A percentile compares a stretch with the other conserved stretches of the same genome.
Conservation (phyloP, 805 yeast genomes). For the Blastobotrys muscicola region DNA sequence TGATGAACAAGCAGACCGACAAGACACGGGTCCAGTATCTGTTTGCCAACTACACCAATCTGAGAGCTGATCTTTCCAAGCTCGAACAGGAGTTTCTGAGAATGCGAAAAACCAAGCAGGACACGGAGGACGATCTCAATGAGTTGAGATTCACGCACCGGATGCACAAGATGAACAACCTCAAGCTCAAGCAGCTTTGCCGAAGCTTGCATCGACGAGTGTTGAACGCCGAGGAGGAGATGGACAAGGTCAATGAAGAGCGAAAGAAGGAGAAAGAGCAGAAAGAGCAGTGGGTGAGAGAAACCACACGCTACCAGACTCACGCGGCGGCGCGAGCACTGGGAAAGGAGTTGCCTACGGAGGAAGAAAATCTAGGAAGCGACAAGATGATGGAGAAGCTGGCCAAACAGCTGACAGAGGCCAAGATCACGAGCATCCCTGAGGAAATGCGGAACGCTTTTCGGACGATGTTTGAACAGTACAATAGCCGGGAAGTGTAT, state of each 20-base stretch:
- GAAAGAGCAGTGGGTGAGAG: not conserved
- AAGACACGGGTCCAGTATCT: not conserved
- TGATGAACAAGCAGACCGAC: not conserved
- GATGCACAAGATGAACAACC: not conserved
- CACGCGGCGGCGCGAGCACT: too few species aligned
- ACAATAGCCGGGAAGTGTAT: not conserved
- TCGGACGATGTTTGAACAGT: not conserved
- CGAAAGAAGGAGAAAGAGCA: not conserved
- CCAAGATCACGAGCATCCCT: not conserved
- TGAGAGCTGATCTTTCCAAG: slow-evolving; percentile 6
- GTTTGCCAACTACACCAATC: slow-evolving; percentile 3
- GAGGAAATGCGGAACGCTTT: not conserved
- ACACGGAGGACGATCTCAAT: not conserved
- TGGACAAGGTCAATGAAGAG: not conserved
- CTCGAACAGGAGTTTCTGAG: slow-evolving; percentile 7
- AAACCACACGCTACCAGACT: too few species aligned
- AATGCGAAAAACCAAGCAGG: slow-evolving; percentile 1
- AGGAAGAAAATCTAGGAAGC: not conserved
- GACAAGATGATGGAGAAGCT: not conserved
- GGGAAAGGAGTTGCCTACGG: not conserved
- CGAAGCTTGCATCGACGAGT: not conserved
- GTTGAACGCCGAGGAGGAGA: not conserved
- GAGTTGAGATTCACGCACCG: not conserved
- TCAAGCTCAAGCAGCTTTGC: slow-evolving; percentile 1
- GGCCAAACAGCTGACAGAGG: not conserved